Percentiles rank a stretch among this genome's conserved stretches.
phyloP scores from a whole-genome alignment of 441 rosid genomes.

The Sinapis alba region DNA sequence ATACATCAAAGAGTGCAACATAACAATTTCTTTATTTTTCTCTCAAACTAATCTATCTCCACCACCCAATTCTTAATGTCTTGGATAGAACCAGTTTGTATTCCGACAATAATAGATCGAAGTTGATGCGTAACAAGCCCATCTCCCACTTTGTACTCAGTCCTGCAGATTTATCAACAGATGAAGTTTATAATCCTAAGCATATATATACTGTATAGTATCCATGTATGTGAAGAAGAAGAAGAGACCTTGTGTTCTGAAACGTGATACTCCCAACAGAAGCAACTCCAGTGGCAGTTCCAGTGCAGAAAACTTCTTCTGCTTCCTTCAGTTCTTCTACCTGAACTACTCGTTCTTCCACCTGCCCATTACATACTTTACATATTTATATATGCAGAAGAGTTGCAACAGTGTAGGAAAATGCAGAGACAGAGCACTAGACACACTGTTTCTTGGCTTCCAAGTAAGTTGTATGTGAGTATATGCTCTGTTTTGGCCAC shows the following conservation, averaged over 20 bases:
- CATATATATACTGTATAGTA: background rate
- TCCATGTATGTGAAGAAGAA: background rate
- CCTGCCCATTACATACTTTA: conserved; percentile 38
- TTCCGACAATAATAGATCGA: conserved; percentile 43
- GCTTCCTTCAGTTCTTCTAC: conserved; percentile 69
- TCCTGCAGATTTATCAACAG: conserved; percentile 32
- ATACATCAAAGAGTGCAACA: conserved; percentile 19
- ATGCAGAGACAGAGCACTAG: background rate
- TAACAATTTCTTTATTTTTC: background rate
- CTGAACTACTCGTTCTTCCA: conserved; percentile 60
- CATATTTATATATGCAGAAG: background rate
- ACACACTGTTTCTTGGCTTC: background rate
- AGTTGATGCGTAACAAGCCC: conserved; percentile 41
- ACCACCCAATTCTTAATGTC: conserved; percentile 51
- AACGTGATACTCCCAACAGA: conserved; percentile 70
- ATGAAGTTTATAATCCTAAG: background rate
- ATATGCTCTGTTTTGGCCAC: background rate
- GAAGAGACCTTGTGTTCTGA: conserved; percentile 54
- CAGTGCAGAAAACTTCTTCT: conserved; percentile 88
- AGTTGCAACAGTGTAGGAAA: background rate
- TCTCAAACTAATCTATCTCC: conserved; percentile 24
- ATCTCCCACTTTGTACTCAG: conserved; percentile 44
- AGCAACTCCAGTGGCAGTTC: conserved; percentile 87
- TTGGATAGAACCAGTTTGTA: conserved; percentile 52
- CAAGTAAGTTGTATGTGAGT: background rate